Conservation (phyloP, 2,329 filamentous ascomycete species). For the Fusarium sacchari region DNA sequence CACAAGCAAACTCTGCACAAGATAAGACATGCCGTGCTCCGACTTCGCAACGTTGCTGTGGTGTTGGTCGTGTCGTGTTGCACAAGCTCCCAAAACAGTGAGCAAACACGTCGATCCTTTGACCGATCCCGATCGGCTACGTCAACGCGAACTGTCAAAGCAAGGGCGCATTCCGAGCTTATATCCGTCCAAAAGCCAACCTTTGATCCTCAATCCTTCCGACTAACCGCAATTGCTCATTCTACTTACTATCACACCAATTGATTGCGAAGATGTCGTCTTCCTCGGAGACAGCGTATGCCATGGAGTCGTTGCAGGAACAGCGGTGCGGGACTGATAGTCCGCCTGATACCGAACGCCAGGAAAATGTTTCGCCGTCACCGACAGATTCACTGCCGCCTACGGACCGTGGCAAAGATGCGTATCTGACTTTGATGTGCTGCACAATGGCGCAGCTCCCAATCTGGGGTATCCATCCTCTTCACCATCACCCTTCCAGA, state of each 20-base stretch:
- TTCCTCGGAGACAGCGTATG: background rate
- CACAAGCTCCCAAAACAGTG: background rate
- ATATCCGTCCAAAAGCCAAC: background rate
- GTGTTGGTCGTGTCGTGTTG: background rate
- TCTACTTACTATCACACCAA: background rate
- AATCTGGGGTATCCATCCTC: slow-evolving; percentile 41
- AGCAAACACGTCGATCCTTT: background rate
- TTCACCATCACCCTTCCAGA: fast-evolving
- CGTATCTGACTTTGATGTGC: slow-evolving; percentile 45
- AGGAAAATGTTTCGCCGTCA: background rate
- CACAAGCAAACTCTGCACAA: background rate
- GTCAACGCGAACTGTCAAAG: slow-evolving; percentile 13
- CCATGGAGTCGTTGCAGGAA: background rate
- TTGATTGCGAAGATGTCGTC: background rate
- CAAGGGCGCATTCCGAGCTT: slow-evolving; percentile 1
- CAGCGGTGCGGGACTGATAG: background rate
- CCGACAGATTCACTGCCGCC: slow-evolving; percentile 33
- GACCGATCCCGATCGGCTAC: background rate
- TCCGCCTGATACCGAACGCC: background rate
- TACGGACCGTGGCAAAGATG: slow-evolving; percentile 43
- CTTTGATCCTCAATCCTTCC: background rate
- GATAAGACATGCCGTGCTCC: background rate
- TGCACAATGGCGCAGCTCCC: slow-evolving; percentile 46
- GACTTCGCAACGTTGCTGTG: background rate
- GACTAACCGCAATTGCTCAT: background rate